Base-by-base conservation (phyloP, 2,329 filamentous ascomycete genomes). In the Colletotrichum falcatum region DNA sequence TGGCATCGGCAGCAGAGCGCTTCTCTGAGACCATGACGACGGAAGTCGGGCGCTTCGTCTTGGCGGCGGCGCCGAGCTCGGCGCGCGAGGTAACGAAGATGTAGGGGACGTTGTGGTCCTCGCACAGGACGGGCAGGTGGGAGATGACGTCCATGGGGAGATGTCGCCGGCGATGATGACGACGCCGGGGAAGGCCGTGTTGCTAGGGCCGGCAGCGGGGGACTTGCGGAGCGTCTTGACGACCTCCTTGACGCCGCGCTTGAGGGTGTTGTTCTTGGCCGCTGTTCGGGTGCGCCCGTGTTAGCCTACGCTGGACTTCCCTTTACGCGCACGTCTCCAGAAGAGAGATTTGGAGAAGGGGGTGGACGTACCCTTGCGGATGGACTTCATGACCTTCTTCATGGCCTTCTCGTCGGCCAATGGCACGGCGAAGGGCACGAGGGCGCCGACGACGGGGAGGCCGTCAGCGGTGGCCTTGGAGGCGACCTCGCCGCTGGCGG, bases 181-280 rank as follows among this genome's bases (percentile, higher is more conserved):
- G 75, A 99, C 88, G 75, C 90, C 88, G 54, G 93, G 91, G 78
- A 90, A 86, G 64, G 88, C 81, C 62, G 88, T 85, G 78, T 89
- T 85, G 74, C 89, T 87, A 71, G 90, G 88, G n/a, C 90, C 88
- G 67, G 90, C 88, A 76, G 89, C 82, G 68, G 93, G 88, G 18
- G 94, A 95, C 86, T 98, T 98, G 86, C 96, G 94, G 77, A 99
- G 93, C 42, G 95, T 92, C 86, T 99, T 99, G 85, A 98, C 95
- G 79, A 97, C 95, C 85, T 99, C 96, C 85, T 99, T 99, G 75
- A 99, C 96, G 79, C 96, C 96, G 79, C 96, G 95, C 86, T 97
- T 97, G 79, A 99, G 92, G 70, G 94, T 93, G 85, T 97, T 97
- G 84, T 94, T 90, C 85, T 97, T 97, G 77, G 96, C 95, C 76